Evolutionary conservation across 176 grass and related monocot species (phyloP).

Genomic region (Phoenix dactylifera): DNA sequence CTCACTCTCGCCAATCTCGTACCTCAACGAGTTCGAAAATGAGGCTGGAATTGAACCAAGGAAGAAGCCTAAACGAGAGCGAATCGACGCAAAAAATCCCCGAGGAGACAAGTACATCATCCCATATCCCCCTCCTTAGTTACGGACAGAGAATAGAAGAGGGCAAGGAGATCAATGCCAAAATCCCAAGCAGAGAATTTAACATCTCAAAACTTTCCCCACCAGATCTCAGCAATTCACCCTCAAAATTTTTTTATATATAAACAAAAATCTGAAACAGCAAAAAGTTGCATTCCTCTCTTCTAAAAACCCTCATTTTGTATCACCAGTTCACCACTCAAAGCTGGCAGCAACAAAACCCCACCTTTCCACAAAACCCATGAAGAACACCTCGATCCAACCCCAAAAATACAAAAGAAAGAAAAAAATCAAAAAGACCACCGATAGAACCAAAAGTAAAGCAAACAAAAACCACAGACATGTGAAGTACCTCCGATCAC

Average conservation of each 20-base stretch:
- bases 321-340: conserved; percentile 17
- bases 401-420: no score
- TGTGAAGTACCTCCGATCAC: background rate
- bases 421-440: no score
- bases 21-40: background rate
- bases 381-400: background rate
- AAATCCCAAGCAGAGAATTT: background rate
- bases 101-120: background rate
- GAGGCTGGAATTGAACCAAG: background rate
- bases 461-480: background rate
- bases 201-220: background rate
- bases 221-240: conserved; percentile 1
- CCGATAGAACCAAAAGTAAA: no score
- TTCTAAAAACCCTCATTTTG: conserved; percentile 5
- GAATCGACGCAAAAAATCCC: background rate
- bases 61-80: background rate
- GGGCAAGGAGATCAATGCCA: no score
- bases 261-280: background rate
- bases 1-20: background rate
- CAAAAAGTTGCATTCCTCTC: background rate
- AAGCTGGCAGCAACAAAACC: background rate
- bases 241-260: background rate
- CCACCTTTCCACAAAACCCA: background rate
- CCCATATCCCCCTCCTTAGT: no score
- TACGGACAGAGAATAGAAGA: no score